Conservation (phyloP, 352 stramenopile genomes). For the Phytopythium boreale region DNA sequence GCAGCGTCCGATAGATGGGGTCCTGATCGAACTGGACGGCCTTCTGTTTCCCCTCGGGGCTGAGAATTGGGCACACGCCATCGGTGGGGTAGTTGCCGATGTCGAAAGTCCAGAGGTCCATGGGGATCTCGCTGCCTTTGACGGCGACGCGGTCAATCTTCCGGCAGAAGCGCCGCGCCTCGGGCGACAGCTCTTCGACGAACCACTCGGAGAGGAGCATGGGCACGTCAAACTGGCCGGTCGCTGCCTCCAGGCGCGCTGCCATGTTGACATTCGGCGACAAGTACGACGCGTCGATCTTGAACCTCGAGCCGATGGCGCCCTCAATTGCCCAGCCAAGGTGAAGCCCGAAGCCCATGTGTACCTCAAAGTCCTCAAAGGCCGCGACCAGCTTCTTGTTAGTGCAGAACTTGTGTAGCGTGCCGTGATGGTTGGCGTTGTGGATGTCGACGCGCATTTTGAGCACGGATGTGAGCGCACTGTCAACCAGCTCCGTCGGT, state of each 20-base stretch:
- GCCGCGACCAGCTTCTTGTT: slow-evolving; percentile 77
- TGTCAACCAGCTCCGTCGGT: slow-evolving; percentile 89
- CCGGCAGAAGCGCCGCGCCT: slow-evolving; percentile 84
- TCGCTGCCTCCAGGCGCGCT: slow-evolving; percentile 93
- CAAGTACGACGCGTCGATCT: slow-evolving; percentile 98
- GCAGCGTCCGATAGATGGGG: slow-evolving; percentile 64
- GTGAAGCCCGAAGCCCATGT: slow-evolving; percentile 96
- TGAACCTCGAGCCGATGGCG: slow-evolving; percentile 96
- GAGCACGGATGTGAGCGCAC: slow-evolving; percentile 93
- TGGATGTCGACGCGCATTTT: slow-evolving; percentile 97
- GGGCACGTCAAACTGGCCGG: slow-evolving; percentile 93
- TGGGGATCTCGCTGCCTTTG: slow-evolving; percentile 95
- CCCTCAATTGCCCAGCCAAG: slow-evolving; percentile 98
- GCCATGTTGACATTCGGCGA: slow-evolving; percentile 98
- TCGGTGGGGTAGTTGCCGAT: slow-evolving; percentile 79
- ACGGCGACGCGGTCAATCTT: slow-evolving; percentile 96
- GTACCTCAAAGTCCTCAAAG: slow-evolving; percentile 91
- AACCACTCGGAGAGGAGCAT: slow-evolving; percentile 96
- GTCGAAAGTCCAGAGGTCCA: slow-evolving; percentile 94
- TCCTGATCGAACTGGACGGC: slow-evolving; percentile 78
- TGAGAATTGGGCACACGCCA: slow-evolving; percentile 45
- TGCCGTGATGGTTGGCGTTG: slow-evolving; percentile 87
- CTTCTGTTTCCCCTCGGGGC: slow-evolving; percentile 67
- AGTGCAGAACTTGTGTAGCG: slow-evolving; percentile 78
- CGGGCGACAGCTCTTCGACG: slow-evolving; percentile 89